phyloP scores from a whole-genome alignment of 352 stramenopile species.

The Globisporangium carolinianum region DNA sequence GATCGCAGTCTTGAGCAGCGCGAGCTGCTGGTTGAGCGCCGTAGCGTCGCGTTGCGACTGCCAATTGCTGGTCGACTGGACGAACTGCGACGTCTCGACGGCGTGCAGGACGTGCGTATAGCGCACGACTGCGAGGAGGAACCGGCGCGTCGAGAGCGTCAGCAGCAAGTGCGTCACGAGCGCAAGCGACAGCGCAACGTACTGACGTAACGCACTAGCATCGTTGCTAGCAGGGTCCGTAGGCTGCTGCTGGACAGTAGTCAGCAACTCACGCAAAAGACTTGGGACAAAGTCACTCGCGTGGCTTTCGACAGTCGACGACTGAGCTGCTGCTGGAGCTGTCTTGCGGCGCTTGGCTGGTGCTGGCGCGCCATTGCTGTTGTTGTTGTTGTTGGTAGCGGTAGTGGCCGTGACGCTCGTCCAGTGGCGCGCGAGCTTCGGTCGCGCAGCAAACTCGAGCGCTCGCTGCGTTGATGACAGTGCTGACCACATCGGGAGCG shows the following conservation, averaged over 20 bases:
- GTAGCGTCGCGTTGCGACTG: constrained; percentile 25
- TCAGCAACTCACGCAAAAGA: constrained; percentile 44
- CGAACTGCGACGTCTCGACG: no score
- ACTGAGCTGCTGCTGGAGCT: neutral
- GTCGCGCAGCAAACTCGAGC: constrained; percentile 55
- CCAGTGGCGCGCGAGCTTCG: constrained; percentile 66
- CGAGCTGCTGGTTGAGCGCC: constrained; percentile 55
- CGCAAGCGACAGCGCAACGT: constrained; percentile 60
- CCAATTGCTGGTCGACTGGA: neutral
- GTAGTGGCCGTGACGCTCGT: constrained; percentile 25
- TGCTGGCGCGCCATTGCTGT: constrained; percentile 4
- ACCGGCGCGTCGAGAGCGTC: constrained; percentile 88
- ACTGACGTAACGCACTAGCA: constrained; percentile 18
- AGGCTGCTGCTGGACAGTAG: constrained; percentile 13
- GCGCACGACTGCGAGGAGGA: constrained; percentile 61
- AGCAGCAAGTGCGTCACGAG: constrained; percentile 82
- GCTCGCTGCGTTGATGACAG: constrained; percentile 50
- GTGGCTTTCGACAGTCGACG: constrained; percentile 1
- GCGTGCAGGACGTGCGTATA: constrained; percentile 37
- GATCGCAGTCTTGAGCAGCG: constrained; percentile 60
- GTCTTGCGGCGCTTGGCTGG: constrained; percentile 34
- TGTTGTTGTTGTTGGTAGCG: neutral
- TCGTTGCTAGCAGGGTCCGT: neutral
- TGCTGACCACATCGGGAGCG: constrained; percentile 52
- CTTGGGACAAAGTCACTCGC: constrained; percentile 27